Evolutionary conservation across 495 filamentous ascomycete genomes (phyloP).

Genomic region (Podospora comata): DNA sequence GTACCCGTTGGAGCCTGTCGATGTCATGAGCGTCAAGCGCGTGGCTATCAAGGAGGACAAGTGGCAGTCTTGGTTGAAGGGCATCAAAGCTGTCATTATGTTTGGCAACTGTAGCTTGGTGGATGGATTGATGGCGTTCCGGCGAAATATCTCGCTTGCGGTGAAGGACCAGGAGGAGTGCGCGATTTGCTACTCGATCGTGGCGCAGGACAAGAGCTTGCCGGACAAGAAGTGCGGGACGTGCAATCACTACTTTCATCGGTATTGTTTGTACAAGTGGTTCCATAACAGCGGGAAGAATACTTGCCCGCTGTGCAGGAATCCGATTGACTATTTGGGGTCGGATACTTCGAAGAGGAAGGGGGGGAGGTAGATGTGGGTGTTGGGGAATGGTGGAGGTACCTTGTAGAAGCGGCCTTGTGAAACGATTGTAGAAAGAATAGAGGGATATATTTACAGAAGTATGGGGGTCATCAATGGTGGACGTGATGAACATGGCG

Average conservation of each 20-base stretch:
- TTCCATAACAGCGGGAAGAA: slow-evolving; percentile 89
- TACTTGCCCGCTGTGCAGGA: slow-evolving; percentile 85
- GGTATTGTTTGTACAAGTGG: slow-evolving; percentile 87
- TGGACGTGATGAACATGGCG: too few relatives aligned
- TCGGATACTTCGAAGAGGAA: slow-evolving; percentile 25
- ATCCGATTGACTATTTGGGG: slow-evolving; percentile 67
- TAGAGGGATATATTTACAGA: neutral
- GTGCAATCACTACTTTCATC: slow-evolving; percentile 93
- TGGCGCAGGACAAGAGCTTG: slow-evolving; percentile 78
- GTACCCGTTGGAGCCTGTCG: slow-evolving; percentile 75
- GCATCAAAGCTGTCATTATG: slow-evolving; percentile 87
- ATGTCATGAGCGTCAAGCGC: slow-evolving; percentile 72
- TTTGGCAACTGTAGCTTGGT: slow-evolving; percentile 82
- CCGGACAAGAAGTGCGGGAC: slow-evolving; percentile 89
- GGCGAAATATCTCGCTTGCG: slow-evolving; percentile 76
- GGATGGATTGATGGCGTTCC: slow-evolving; percentile 79
- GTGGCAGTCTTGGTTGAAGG: slow-evolving; percentile 81
- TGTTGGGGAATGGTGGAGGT: neutral
- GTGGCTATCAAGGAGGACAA: slow-evolving; percentile 85
- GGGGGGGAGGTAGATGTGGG: slow-evolving; percentile 17
- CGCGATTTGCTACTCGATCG: slow-evolving; percentile 93
- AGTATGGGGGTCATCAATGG: neutral
- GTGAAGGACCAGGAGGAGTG: slow-evolving; percentile 94
- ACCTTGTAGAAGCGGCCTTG: neutral
- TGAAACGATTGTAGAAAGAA: neutral